Base-by-base conservation (phyloP, 176 grass and related monocot genomes). In the Zoysia japonica region DNA sequence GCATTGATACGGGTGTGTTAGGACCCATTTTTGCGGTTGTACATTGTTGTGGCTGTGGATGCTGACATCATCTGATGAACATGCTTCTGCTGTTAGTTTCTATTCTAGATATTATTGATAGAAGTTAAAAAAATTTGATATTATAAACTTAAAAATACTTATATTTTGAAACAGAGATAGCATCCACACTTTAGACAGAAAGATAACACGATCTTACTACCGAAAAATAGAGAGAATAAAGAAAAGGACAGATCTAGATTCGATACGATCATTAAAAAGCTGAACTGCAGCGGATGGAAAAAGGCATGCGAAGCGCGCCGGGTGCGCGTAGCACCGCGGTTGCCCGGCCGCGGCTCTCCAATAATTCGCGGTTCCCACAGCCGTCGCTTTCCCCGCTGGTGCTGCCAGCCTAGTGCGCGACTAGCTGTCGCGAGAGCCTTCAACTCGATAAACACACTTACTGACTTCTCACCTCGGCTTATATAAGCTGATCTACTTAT, bases 381-480 rank as follows among this genome's bases (percentile, higher is more conserved):
- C 69, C 45, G 76, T 80, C 87, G 82, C 85, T 93, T 91, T 91
- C 84, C 38, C 28, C 13, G 71, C 64, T 55, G 86, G 64, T 61
- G 57, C 19, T 35, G 70, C n/a, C 3, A 28, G 4, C 68, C 49
- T 78, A 80, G 70, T 84, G 65, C 76, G 80, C 12, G 74, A 88
- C 80, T 84, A 82, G 85, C 71, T 80, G 81, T 65, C 84, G 28
- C 28, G 28, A 28, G 40, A 83, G 74, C 70, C 81, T 78, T 65
- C 68, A 75, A 15, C 13, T 0, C 7, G 63, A 83, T 90, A 94
- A 36, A 45, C 0, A 45, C 0, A 0, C 0, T 0, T 0, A 28
- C 28, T 0, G 0, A 0, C 83, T 0, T 94, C 82, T 94, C 61
- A 46, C 0, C 0, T 14, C 13, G 0, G 1, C 40, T 2, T 35